A percentile compares a stretch with the other conserved stretches of the same genome.
Conservation (phyloP, 192 early-diverging fungal genomes). For the Coemansia sp. region DNA sequence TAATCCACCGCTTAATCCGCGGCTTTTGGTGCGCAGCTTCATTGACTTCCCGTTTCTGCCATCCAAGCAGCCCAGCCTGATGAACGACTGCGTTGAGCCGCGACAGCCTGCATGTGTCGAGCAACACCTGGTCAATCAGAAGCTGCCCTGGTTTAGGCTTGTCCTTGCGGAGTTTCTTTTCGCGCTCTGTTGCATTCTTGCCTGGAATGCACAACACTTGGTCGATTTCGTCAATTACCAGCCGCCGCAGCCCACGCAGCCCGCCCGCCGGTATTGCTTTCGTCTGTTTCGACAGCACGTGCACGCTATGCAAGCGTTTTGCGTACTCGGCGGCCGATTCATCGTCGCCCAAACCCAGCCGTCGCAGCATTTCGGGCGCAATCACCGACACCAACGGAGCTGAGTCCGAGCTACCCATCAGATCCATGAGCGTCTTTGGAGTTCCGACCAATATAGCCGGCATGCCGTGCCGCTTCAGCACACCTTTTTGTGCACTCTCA, state of each 20-base stretch:
- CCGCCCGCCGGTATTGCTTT: not conserved
- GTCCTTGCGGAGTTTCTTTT: constrained; percentile 12
- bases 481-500: constrained; percentile 6
- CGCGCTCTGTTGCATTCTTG: constrained; percentile 14
- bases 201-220: constrained; percentile 30
- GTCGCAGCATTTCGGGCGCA: not conserved
- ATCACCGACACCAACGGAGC: not conserved
- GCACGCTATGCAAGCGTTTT: not conserved
- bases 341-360: not conserved
- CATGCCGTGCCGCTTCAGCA: constrained; percentile 31
- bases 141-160: constrained; percentile 40
- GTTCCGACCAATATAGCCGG: constrained; percentile 34
- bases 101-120: constrained; percentile 3
- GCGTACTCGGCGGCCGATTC: constrained; percentile 3
- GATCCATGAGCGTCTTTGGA: not conserved
- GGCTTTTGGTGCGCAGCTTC: not conserved
- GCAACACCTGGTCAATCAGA: constrained; percentile 35
- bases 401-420: not conserved
- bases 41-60: not conserved
- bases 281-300: not conserved
- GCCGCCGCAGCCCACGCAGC: constrained; percentile 21
- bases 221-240: constrained; percentile 51
- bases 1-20: constrained; percentile 14
- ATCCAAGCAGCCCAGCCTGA: not conserved
- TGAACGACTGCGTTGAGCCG: constrained; percentile 3